Conservation (phyloP, 192 early-diverging fungal genomes). For the Oehlia diaphana region DNA sequence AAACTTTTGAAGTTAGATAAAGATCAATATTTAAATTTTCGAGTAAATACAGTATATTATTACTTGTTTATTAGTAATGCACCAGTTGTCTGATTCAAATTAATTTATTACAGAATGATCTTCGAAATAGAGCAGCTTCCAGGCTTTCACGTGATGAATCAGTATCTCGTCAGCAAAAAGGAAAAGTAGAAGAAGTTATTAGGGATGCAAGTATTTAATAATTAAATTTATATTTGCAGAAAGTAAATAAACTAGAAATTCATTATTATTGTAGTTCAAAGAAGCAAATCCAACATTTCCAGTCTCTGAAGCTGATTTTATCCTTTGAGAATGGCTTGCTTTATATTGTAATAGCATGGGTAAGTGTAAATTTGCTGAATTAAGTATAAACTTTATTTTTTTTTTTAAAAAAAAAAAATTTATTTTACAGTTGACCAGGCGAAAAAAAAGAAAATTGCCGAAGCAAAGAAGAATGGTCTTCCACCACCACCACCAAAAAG, state of each 20-base stretch:
- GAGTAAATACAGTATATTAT: too few relatives aligned
- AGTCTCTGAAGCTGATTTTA: constrained; percentile 2
- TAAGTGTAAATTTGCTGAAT: background rate
- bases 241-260: background rate
- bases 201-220: background rate
- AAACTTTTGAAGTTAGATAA: too few relatives aligned
- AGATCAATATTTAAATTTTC: too few relatives aligned
- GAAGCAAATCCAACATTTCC: background rate
- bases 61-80: too few relatives aligned
- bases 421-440: background rate
- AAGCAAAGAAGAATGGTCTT: background rate
- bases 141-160: background rate
- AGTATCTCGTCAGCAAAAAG: background rate
- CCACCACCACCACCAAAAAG: background rate
- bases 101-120: background rate
- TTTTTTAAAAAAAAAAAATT: too few relatives aligned
- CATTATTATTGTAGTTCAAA: background rate
- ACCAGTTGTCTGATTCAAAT: too few relatives aligned
- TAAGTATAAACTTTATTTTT: too few relatives aligned
- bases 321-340: background rate
- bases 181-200: background rate
- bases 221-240: background rate
- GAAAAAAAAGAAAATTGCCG: background rate
- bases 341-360: constrained; percentile 10
- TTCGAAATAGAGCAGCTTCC: background rate